Percentiles rank a stretch among this genome's conserved stretches.
These are phyloP conservation scores for Tylopilus sp. DNA, from an alignment of 768 basidiomycete species.

Conservation along the genomic window DNA sequence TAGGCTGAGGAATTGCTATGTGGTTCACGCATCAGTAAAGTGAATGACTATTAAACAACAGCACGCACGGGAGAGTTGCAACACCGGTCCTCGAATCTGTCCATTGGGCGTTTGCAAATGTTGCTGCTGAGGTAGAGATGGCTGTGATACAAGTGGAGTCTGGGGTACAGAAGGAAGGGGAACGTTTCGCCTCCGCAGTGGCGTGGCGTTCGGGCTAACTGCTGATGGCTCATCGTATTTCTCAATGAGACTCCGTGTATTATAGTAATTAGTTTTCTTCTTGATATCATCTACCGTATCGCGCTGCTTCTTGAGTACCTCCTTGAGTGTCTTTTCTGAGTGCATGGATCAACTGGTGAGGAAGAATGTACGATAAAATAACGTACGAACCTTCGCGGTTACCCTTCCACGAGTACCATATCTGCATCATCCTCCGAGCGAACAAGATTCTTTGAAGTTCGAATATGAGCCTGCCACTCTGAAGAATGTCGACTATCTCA, in stretches of 20 bases:
- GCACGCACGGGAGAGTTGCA: conserved; percentile 41
- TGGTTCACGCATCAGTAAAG: conserved; percentile 7
- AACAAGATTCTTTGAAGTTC: conserved; percentile 57
- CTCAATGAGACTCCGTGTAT: conserved; percentile 85
- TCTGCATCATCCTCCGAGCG: conserved; percentile 73
- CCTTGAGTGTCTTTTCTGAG: conserved; percentile 75
- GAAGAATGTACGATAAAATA: background rate
- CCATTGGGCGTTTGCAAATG: conserved; percentile 21
- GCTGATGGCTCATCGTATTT: conserved; percentile 71
- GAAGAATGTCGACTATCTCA: conserved; percentile 15
- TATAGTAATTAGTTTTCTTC: conserved; percentile 95
- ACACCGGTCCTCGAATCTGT: conserved; percentile 23
- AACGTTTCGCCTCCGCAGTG: conserved; percentile 42
- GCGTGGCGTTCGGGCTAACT: conserved; percentile 29
- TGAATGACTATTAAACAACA: background rate
- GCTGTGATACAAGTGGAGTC: conserved; percentile 33
- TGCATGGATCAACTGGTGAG: background rate
- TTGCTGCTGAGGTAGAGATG: conserved; percentile 17
- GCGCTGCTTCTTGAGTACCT: conserved; percentile 73
- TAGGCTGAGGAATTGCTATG: conserved; percentile 38
- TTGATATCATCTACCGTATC: conserved; percentile 93
- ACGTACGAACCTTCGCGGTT: conserved; percentile 64
- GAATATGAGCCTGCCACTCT: background rate
- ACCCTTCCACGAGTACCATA: conserved; percentile 80
- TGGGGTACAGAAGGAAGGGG: conserved; percentile 28